These are phyloP conservation scores for Penicillium tannophilum DNA, from an alignment of 495 filamentous ascomycete genomes.

Conservation along the genomic window DNA sequence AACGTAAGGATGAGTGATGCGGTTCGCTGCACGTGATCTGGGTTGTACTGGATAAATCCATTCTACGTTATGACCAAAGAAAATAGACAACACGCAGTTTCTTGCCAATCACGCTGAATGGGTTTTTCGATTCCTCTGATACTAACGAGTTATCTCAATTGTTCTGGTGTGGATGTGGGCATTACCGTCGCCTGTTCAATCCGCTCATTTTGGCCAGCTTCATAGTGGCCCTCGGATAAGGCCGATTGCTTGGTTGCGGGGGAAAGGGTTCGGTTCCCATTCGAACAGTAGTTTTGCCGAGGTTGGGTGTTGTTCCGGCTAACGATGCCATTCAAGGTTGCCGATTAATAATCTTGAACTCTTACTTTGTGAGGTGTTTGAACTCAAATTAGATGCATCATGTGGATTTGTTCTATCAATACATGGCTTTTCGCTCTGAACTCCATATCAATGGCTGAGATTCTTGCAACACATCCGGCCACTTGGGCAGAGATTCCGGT, in stretches of 20 bases:
- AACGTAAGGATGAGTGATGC: not conserved
- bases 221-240: not conserved
- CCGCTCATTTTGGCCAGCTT: too few relatives aligned
- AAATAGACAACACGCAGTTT: too few relatives aligned
- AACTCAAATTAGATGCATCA: constrained; percentile 3
- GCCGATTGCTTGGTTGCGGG: not conserved
- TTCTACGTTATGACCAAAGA: too few relatives aligned
- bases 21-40: not conserved
- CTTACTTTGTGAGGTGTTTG: not conserved
- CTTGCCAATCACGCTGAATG: too few relatives aligned
- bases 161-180: too few relatives aligned
- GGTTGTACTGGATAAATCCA: not conserved
- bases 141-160: too few relatives aligned
- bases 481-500: not conserved
- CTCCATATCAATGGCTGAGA: constrained; percentile 11
- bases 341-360: not conserved
- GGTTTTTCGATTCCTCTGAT: too few relatives aligned
- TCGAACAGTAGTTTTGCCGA: not conserved
- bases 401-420: constrained; percentile 18
- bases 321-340: not conserved
- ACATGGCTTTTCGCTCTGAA: constrained; percentile 18
- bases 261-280: not conserved
- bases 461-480: not conserved
- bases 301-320: not conserved
- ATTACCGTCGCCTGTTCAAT: too few relatives aligned